Evolutionary conservation across 2,329 filamentous ascomycete genomes (phyloP), one percentile per base, ranked within the genome.

Genomic region (Massarina eburnea): DNA sequence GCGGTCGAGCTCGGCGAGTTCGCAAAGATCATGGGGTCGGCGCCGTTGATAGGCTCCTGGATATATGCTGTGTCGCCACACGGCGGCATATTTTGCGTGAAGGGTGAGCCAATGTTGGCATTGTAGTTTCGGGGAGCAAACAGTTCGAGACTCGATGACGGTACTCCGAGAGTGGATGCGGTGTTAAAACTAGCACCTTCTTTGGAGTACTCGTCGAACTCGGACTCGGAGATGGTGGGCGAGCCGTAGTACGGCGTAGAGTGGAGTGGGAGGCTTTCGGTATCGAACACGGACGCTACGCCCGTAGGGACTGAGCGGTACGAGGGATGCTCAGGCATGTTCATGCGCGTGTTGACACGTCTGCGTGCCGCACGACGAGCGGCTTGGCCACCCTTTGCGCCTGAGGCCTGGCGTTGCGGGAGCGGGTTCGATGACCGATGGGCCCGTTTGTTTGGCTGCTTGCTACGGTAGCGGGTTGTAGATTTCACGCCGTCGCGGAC

Each of bases 401-500:
- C 73, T 0, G 73, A 73, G 8, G 68, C 66, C 52, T 76, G 73
- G 5, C 73, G 70, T 44, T 74, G 72, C 6, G 65, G 61, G 1
- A 59, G 61, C 0, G 66, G 64, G 10, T 62, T 51, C 1, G 58
- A 49, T 7, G 52, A 54, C n/a, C 58, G 55, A n/a, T 58, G 44
- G 14, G 51, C 54, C 24, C 72, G 73, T 54, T 73, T 75, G 55
- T 75, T 73, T 26, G 73, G 71, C 24, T 71, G 64, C 58, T 77
- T 77, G 49, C 53, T 62, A 49, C 76, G 72, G 54, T 76, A 78
- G 29, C 75, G 71, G 0, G 92, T 96, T 1, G 92, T 97, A 47
- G 89, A 92, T 69, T 91, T 83, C 39, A 96, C 88, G 20, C 89
- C 88, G 19, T 86, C 73, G 17, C 72, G 71, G 24, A 89, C 73